These are phyloP conservation scores for Malus hybrid DNA, from an alignment of 331 rosid species.

Conservation along the genomic window DNA sequence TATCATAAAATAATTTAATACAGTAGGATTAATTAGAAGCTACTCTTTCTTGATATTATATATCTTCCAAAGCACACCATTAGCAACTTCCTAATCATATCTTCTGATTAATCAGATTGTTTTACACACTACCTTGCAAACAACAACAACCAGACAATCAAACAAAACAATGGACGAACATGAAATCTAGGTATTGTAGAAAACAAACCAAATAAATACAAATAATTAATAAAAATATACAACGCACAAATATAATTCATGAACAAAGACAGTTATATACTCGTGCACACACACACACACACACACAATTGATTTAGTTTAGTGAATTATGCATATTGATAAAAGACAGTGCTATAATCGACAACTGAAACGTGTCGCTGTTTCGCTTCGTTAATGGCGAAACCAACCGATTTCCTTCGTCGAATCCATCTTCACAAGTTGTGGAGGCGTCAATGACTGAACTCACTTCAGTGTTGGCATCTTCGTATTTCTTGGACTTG, in stretches of 20 bases:
- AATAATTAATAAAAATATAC: neutral
- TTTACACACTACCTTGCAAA: neutral
- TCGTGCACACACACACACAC: rapidly evolving
- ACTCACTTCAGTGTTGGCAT: conserved; percentile 40
- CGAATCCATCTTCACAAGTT: conserved; percentile 83
- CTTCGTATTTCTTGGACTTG: conserved; percentile 32
- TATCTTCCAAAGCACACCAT: conserved; percentile 6
- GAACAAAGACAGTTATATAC: neutral
- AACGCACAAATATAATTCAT: neutral
- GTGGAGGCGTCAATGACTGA: conserved; percentile 46
- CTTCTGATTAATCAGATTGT: neutral
- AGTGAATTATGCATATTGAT: conserved; percentile 29
- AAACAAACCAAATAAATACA: neutral
- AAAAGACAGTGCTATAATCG: conserved; percentile 60
- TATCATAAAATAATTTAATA: neutral
- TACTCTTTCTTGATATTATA: neutral
- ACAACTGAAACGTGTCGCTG: conserved; percentile 42
- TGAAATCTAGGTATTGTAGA: neutral
- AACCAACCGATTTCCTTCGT: conserved; percentile 19
- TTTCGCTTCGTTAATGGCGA: conserved; percentile 59
- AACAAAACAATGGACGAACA: neutral
- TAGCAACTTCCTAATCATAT: neutral
- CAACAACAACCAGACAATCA: neutral
- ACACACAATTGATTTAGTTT: no score
- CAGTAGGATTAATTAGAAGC: conserved; percentile 1